A percentile compares a stretch with the other conserved stretches of the same genome.
These are phyloP conservation scores for Cucurbita maxima DNA, from an alignment of 306 rosid genomes.

Conservation along the genomic window DNA sequence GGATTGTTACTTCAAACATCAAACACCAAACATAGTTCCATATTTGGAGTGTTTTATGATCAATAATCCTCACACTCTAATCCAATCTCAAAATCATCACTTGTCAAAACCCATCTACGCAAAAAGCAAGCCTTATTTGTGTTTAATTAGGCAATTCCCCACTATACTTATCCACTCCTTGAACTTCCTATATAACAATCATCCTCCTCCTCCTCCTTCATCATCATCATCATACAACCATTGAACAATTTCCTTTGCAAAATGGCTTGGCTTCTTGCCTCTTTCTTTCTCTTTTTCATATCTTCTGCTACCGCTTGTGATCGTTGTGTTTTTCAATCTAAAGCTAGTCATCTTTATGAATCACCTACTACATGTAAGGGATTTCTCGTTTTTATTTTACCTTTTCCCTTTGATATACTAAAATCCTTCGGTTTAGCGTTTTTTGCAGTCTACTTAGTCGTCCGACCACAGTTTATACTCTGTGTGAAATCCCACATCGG, in stretches of 20 bases:
- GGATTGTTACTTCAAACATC: no score
- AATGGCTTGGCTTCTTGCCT: slow-evolving; percentile 28
- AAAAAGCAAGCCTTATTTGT: not conserved
- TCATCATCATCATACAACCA: not conserved
- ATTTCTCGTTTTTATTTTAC: not conserved
- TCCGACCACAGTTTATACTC: no score
- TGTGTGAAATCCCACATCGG: no score
- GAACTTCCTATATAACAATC: not conserved
- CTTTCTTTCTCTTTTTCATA: slow-evolving; percentile 25
- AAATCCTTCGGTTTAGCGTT: no score
- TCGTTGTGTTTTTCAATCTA: slow-evolving; percentile 49
- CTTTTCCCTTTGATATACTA: no score
- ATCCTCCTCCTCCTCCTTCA: not conserved
- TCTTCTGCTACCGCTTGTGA: slow-evolving; percentile 34
- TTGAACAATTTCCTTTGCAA: not conserved
- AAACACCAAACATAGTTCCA: no score
- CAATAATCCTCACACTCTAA: no score
- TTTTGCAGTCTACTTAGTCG: no score
- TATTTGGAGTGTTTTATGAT: no score
- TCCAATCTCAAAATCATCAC: no score
- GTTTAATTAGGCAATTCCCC: not conserved
- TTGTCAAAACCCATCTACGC: not conserved
- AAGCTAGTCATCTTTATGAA: slow-evolving; percentile 38
- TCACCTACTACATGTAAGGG: slow-evolving; percentile 50
- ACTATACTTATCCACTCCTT: not conserved